Evolutionary conservation across 2,329 filamentous ascomycete species (phyloP).

Genomic region (Colletotrichum simmondsii): DNA sequence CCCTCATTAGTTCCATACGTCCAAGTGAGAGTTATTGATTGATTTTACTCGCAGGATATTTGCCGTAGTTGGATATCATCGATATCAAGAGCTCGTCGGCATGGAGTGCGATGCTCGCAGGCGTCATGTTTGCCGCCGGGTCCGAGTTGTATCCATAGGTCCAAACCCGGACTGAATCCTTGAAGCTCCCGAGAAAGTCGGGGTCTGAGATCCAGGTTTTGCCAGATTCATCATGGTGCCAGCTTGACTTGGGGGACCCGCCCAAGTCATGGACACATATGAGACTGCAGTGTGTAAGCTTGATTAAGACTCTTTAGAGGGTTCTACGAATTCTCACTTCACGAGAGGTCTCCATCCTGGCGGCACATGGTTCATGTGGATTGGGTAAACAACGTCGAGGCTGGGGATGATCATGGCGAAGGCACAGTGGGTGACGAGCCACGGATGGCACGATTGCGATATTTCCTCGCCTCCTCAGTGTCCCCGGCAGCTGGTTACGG

Average conservation of each 20-base stretch:
- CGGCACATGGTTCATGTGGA: not conserved
- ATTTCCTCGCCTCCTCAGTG: not conserved
- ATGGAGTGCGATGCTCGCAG: constrained; percentile 39
- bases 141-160: constrained; percentile 39
- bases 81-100: constrained; percentile 37
- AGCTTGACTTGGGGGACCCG: constrained; percentile 34
- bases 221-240: constrained; percentile 38
- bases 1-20: not conserved
- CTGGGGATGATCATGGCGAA: constrained; percentile 26
- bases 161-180: constrained; percentile 35
- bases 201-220: constrained; percentile 40
- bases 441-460: not conserved
- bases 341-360: constrained; percentile 19
- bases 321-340: constrained; percentile 6
- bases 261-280: constrained; percentile 40
- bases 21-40: too few relatives aligned
- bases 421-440: too few relatives aligned
- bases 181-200: constrained; percentile 37
- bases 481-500: not conserved
- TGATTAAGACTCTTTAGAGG: constrained; percentile 34
- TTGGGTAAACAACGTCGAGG: constrained; percentile 33
- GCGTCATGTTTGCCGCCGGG: constrained; percentile 38
- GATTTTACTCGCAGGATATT: constrained; percentile 18
- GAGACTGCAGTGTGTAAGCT: constrained; percentile 28
- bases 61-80: constrained; percentile 4